Conservation (phyloP, 768 basidiomycete genomes). For the Boletus patriciae region DNA sequence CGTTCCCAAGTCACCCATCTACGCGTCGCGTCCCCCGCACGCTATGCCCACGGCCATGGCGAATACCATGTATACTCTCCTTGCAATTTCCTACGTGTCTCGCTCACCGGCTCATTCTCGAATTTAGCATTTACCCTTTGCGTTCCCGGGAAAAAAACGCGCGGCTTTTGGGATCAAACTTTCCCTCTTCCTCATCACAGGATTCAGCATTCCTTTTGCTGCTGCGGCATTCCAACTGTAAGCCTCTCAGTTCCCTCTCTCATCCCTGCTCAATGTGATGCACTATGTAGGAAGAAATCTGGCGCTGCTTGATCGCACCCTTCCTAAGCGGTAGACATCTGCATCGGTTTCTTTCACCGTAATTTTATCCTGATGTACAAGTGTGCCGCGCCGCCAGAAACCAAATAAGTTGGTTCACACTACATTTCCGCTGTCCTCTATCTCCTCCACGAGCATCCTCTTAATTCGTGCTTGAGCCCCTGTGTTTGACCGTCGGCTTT, state of each 20-base stretch:
- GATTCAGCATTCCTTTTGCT: conserved; percentile 67
- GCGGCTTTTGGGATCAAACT: conserved; percentile 40
- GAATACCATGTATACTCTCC: conserved; percentile 49
- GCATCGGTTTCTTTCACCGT: background rate
- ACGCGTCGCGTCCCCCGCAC: conserved; percentile 32
- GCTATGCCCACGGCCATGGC: conserved; percentile 50
- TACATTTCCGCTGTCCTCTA: conserved; percentile 19
- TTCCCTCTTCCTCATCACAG: conserved; percentile 43
- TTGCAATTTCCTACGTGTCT: background rate
- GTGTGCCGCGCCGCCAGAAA: conserved; percentile 1
- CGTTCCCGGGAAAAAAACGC: conserved; percentile 52
- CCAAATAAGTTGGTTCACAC: conserved; percentile 8
- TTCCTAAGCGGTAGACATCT: conserved; percentile 3
- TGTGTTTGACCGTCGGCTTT: conserved; percentile 34
- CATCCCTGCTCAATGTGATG: conserved; percentile 3
- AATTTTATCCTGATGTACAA: conserved; percentile 6
- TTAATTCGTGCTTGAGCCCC: conserved; percentile 40
- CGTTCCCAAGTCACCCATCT: conserved; percentile 41
- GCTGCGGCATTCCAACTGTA: conserved; percentile 66
- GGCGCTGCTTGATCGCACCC: conserved; percentile 26
- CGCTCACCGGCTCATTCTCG: conserved; percentile 8
- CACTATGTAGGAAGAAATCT: conserved; percentile 40
- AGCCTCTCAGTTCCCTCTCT: conserved; percentile 26
- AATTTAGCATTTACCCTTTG: conserved; percentile 56
- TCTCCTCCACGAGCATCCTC: conserved; percentile 28